These are phyloP conservation scores for Paraconiothyrium sp. DNA, from an alignment of 2,329 filamentous ascomycete species.

Conservation along the genomic window DNA sequence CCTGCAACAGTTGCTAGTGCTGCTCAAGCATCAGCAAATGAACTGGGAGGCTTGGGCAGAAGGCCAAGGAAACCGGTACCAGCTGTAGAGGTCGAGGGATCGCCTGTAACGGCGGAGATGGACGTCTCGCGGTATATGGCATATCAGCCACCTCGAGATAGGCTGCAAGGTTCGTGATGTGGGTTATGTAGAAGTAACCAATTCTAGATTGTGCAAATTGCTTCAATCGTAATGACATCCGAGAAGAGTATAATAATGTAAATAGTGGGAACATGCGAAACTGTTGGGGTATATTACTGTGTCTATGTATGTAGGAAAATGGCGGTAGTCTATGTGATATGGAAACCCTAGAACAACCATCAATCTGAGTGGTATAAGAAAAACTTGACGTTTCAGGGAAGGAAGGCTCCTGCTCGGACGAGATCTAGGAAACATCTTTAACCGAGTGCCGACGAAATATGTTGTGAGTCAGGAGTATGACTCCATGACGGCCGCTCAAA, in stretches of 20 bases:
- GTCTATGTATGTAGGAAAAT: background rate
- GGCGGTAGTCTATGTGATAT: background rate
- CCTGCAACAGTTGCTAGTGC: background rate
- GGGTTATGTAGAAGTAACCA: too few relatives aligned
- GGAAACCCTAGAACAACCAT: background rate
- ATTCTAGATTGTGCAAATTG: too few relatives aligned
- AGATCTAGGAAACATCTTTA: background rate
- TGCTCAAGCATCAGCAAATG: slow-evolving; percentile 13
- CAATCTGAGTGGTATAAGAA: background rate
- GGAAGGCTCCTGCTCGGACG: background rate
- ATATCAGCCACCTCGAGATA: background rate
- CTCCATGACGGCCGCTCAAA: background rate
- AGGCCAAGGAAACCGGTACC: slow-evolving; percentile 29
- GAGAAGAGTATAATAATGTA: too few relatives aligned
- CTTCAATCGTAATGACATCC: too few relatives aligned
- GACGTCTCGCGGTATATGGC: slow-evolving; percentile 6
- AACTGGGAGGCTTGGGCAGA: slow-evolving; percentile 28
- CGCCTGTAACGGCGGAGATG: slow-evolving; percentile 9
- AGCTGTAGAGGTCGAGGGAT: slow-evolving; percentile 32
- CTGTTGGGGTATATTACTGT: background rate
- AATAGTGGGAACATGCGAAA: too few relatives aligned
- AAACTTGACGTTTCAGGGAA: background rate
- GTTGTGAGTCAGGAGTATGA: background rate
- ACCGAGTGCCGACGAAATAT: background rate
- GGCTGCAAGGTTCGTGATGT: background rate